These are phyloP conservation scores for Solanum gracilifrons DNA, from an alignment of 257 asterid genomes.

Conservation along the genomic window DNA sequence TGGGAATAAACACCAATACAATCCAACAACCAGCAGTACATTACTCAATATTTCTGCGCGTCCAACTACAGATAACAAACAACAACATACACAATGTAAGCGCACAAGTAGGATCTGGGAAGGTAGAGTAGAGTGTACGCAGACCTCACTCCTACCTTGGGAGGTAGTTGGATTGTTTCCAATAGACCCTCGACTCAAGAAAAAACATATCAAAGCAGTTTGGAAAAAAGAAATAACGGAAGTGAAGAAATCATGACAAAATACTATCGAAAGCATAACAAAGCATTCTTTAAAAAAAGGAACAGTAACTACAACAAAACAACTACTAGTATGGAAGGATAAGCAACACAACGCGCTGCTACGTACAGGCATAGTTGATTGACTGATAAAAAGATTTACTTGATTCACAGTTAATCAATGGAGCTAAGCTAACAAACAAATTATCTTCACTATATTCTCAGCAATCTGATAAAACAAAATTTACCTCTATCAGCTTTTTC, in stretches of 20 bases:
- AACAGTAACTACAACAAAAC: too few species aligned
- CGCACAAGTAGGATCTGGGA: background rate
- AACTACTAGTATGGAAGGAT: background rate
- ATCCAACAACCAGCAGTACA: background rate
- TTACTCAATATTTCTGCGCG: background rate
- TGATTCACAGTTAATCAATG: background rate
- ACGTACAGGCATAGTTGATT: background rate
- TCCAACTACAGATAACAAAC: background rate
- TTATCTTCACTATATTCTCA: background rate
- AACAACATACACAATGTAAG: background rate
- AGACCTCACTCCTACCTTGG: background rate
- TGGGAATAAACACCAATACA: background rate
- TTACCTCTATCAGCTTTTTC: conserved; percentile 91
- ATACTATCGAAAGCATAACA: background rate
- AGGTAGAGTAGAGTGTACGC: background rate
- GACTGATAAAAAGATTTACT: background rate
- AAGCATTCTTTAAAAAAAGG: background rate
- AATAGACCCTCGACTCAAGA: background rate
- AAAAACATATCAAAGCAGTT: background rate
- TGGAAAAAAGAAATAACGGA: background rate
- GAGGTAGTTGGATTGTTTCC: background rate
- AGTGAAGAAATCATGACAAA: background rate
- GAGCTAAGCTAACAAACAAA: background rate
- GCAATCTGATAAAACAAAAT: background rate
- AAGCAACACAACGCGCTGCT: background rate